A percentile compares a stretch with the other conserved stretches of the same genome.
These are phyloP conservation scores for Pseudotsuga menziesii DNA, from an alignment of 75 land plant genomes.

Conservation along the genomic window DNA sequence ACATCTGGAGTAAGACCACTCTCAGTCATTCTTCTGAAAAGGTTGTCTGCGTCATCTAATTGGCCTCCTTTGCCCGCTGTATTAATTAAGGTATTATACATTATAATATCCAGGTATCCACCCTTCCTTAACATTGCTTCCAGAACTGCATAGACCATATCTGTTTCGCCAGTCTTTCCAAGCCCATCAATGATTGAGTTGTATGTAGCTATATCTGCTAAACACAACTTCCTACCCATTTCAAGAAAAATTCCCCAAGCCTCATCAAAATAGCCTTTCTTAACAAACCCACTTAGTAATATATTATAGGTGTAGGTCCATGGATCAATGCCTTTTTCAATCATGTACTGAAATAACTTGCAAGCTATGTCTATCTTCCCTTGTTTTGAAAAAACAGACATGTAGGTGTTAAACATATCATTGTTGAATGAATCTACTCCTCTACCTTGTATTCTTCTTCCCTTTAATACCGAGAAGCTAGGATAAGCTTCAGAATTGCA, in stretches of 20 bases:
- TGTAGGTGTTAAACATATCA: conserved; percentile 65
- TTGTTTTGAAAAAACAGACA: conserved; percentile 53
- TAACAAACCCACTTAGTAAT: conserved; percentile 53
- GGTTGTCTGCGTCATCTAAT: conserved; percentile 49
- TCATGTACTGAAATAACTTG: conserved; percentile 58
- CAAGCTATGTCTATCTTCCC: conserved; percentile 58
- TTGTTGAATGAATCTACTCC: conserved; percentile 40
- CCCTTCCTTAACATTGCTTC: conserved; percentile 51
- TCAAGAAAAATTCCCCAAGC: conserved; percentile 56
- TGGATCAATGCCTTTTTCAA: conserved; percentile 34
- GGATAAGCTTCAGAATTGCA: conserved; percentile 5
- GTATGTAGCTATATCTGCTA: conserved; percentile 62
- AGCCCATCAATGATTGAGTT: conserved; percentile 60
- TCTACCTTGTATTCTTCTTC: conserved; percentile 31
- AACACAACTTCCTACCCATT: conserved; percentile 47
- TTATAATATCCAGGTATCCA: conserved; percentile 59
- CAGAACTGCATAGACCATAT: conserved; percentile 55
- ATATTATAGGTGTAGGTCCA: conserved; percentile 54
- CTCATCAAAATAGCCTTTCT: conserved; percentile 56
- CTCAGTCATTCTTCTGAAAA: conserved; percentile 62
- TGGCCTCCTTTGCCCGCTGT: conserved; percentile 70
- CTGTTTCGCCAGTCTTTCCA: conserved; percentile 52
- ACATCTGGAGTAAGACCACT: conserved; percentile 72
- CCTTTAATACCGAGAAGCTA: conserved; percentile 22
- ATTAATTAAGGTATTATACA: conserved; percentile 74